These are phyloP conservation scores for Aspergillus sp. DNA, from an alignment of 2,329 filamentous ascomycete species.

Conservation along the genomic window DNA sequence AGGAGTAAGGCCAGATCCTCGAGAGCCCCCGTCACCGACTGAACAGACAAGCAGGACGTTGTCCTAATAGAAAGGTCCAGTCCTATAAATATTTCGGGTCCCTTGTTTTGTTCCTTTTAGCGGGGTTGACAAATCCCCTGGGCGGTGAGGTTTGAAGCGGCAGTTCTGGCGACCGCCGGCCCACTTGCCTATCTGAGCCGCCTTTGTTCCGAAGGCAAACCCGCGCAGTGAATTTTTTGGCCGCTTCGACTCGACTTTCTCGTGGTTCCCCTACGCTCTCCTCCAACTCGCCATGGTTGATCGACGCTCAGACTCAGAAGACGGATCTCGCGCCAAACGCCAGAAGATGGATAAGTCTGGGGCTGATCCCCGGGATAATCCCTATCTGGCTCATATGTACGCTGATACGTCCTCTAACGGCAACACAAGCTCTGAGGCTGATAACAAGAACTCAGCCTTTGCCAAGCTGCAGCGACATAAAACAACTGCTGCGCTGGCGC, in stretches of 20 bases:
- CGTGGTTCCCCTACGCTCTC: constrained; percentile 16
- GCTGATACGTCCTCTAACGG: constrained; percentile 50
- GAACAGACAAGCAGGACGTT: neutral
- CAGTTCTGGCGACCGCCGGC: constrained; percentile 29
- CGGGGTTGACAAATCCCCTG: constrained; percentile 30
- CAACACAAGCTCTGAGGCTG: constrained; percentile 21
- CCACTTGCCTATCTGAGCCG: constrained; percentile 32
- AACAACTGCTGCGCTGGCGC: constrained; percentile 75
- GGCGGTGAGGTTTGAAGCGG: constrained; percentile 26
- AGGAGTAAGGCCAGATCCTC: neutral
- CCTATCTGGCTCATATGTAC: constrained; percentile 90
- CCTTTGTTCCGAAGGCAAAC: constrained; percentile 19
- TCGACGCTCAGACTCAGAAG: constrained; percentile 55
- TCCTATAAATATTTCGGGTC: neutral
- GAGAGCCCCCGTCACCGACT: neutral
- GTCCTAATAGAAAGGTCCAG: neutral
- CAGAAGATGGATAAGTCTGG: constrained; percentile 52
- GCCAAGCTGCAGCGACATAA: constrained; percentile 71
- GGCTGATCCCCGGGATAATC: constrained; percentile 65
- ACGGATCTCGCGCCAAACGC: constrained; percentile 53
- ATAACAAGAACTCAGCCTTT: constrained; percentile 52
- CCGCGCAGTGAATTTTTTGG: constrained; percentile 11
- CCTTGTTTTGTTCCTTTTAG: constrained; percentile 24
- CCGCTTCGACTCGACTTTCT: constrained; percentile 6
- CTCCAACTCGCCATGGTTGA: constrained; percentile 50